phyloP scores from a whole-genome alignment of 1,139 yeast species.

The Yamadazyma epiphylla region DNA sequence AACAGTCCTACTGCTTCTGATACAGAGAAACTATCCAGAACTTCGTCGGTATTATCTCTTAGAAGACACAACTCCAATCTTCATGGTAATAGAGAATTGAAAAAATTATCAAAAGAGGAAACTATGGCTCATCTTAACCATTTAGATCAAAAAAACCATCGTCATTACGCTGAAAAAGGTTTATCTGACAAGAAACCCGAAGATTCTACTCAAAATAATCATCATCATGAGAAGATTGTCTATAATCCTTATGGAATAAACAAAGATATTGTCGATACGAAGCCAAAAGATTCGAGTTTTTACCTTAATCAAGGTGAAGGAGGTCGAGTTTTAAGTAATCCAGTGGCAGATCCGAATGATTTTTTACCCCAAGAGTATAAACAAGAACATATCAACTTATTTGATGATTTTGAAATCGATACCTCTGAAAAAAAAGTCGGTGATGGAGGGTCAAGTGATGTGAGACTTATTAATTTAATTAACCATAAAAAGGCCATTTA shows the following conservation, averaged over 20 bases:
- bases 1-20: not conserved
- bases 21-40: slow-evolving; percentile 9
- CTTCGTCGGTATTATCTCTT: slow-evolving; percentile 26
- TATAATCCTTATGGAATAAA: slow-evolving; percentile 47
- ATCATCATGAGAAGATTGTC: slow-evolving; percentile 31
- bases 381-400: slow-evolving; percentile 48
- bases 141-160: slow-evolving; percentile 27
- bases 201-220: slow-evolving; percentile 3
- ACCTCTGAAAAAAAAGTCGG: slow-evolving; percentile 51
- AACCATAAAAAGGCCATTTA: slow-evolving; percentile 36
- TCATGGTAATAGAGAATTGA: slow-evolving; percentile 12
- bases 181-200: slow-evolving; percentile 12
- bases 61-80: slow-evolving; percentile 24
- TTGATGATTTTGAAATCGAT: slow-evolving; percentile 59
- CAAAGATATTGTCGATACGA: slow-evolving; percentile 30
- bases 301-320: slow-evolving; percentile 22
- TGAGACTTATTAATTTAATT: slow-evolving; percentile 44
- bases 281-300: slow-evolving; percentile 38
- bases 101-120: slow-evolving; percentile 33
- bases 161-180: slow-evolving; percentile 13
- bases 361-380: slow-evolving; percentile 53
- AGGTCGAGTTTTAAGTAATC: slow-evolving; percentile 54
- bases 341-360: slow-evolving; percentile 68
- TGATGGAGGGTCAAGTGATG: slow-evolving; percentile 72
- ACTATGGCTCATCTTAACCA: slow-evolving; percentile 37